Evolutionary conservation across 169 alveolate genomes (phyloP).

Genomic region (Babesia ovata): DNA sequence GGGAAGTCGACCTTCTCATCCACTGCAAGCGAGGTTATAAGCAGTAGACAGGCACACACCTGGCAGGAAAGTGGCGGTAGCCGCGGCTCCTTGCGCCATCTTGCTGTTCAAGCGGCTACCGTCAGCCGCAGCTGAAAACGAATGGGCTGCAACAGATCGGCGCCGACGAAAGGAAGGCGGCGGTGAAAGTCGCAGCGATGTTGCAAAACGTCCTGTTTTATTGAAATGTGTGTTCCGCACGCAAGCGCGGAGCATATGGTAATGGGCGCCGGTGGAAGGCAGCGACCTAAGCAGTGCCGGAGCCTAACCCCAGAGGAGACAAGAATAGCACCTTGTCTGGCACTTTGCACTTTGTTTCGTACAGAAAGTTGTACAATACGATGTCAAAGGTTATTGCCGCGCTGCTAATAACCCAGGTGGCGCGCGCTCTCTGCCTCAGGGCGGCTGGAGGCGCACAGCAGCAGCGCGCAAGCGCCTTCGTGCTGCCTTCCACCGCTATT

Average conservation of each 20-base stretch:
- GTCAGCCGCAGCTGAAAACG: not conserved
- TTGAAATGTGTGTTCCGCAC: constrained; percentile 10
- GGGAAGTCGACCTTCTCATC: constrained; percentile 87
- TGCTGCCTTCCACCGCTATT: constrained; percentile 28
- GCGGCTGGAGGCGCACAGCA: not conserved
- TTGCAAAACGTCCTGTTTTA: not conserved
- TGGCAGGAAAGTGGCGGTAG: constrained; percentile 38
- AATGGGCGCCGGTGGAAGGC: not conserved
- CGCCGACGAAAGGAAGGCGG: not conserved
- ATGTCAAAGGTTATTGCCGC: constrained; percentile 21
- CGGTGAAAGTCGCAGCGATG: not conserved
- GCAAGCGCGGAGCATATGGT: constrained; percentile 11
- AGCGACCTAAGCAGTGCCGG: not conserved
- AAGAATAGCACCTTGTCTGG: not conserved
- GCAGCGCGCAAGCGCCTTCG: constrained; percentile 24
- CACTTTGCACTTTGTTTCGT: not conserved
- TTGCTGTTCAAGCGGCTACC: not conserved
- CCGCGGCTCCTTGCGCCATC: constrained; percentile 19
- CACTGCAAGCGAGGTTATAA: constrained; percentile 59
- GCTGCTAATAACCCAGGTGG: constrained; percentile 23
- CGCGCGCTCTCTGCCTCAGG: constrained; percentile 30
- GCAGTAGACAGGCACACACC: constrained; percentile 10
- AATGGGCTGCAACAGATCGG: not conserved
- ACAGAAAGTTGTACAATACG: not conserved
- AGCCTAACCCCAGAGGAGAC: constrained; percentile 16